phyloP scores from a whole-genome alignment of 106 monocot genomes.

The Alisma plantagoaquatica region DNA sequence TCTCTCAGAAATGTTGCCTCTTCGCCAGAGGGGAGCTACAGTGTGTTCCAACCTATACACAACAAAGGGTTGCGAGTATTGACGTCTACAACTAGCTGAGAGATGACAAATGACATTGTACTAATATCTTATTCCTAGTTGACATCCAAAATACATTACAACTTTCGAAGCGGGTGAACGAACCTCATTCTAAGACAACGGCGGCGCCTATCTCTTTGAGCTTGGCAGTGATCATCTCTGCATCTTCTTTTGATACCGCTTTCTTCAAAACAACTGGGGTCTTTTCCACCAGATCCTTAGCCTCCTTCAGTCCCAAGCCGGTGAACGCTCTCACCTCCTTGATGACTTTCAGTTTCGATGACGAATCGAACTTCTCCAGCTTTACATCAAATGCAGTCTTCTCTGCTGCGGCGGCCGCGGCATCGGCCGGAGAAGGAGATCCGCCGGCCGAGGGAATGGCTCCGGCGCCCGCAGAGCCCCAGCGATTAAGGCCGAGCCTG shows the following conservation, averaged over 20 bases:
- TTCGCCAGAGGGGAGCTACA: too few species aligned
- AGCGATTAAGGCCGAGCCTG: conserved; percentile 63
- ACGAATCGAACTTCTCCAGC: conserved; percentile 81
- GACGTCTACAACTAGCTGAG: too few species aligned
- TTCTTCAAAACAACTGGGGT: conserved; percentile 75
- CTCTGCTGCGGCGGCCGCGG: conserved; percentile 36
- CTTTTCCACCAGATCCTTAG: conserved; percentile 95
- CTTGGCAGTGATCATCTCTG: conserved; percentile 60
- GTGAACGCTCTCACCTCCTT: conserved; percentile 90
- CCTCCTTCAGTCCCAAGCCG: conserved; percentile 88
- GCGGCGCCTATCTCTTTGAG: conserved; percentile 75
- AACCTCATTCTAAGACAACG: conserved; percentile 51
- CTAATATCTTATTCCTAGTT: too few species aligned
- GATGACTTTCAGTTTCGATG: conserved; percentile 85
- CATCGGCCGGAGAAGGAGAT: conserved; percentile 4
- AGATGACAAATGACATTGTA: too few species aligned
- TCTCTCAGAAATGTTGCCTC: too few species aligned
- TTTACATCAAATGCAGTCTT: conserved; percentile 90
- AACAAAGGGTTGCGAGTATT: too few species aligned
- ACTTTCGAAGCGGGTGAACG: too few species aligned
- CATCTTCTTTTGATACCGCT: conserved; percentile 72
- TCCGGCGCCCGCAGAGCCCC: conserved; percentile 21
- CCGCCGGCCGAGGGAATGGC: conserved; percentile 1
- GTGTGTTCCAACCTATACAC: too few species aligned
- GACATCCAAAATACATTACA: too few species aligned